Conservation (phyloP, 257 asterid species). For the Capsicum baccatum region DNA sequence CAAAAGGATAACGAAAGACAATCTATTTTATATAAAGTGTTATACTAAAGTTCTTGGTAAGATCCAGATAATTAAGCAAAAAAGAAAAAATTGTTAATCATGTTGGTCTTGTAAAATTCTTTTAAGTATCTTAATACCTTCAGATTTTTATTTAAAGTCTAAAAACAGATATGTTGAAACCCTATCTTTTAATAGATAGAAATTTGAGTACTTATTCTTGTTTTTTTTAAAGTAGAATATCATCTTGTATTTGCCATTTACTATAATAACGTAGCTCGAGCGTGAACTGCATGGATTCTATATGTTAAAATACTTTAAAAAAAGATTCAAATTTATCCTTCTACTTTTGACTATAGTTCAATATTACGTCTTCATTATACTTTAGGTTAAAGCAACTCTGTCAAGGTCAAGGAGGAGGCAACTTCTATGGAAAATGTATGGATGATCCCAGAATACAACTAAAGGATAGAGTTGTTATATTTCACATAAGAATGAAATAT, state of each 20-base stretch:
- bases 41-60: no score
- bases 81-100: no score
- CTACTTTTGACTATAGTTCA: background rate
- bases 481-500: background rate
- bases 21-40: no score
- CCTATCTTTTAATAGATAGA: no score
- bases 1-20: no score
- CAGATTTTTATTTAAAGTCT: no score
- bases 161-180: no score
- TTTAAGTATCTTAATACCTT: no score
- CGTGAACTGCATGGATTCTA: background rate
- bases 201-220: background rate
- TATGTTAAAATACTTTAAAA: background rate
- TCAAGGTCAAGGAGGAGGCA: background rate
- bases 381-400: no score
- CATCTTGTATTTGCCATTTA: background rate
- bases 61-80: no score
- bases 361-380: background rate
- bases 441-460: background rate
- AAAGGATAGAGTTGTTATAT: background rate
- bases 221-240: background rate
- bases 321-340: background rate
- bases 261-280: background rate
- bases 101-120: no score
- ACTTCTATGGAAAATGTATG: background rate